Percentiles rank a stretch among this genome's conserved stretches.
Conservation (phyloP, 768 basidiomycete species). For the Sporobolomyces phaffii region DNA sequence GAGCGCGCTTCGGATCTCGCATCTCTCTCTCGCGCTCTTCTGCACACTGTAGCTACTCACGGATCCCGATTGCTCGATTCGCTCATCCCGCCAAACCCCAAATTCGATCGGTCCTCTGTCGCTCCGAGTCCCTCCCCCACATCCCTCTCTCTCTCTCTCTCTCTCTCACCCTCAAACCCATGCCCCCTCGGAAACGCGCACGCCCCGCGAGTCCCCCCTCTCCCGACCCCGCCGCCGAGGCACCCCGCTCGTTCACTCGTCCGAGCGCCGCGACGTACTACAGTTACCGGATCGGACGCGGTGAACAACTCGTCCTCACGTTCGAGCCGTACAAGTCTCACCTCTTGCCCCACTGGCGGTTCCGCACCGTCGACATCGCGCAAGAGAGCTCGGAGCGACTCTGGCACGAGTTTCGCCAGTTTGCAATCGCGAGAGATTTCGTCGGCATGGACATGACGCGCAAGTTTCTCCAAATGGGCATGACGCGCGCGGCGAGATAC, state of each 20-base stretch:
- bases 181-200: background rate
- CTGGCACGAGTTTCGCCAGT: conserved; percentile 2
- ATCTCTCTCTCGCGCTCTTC: too few species aligned
- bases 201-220: too few species aligned
- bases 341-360: conserved; percentile 27
- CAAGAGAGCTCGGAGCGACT: background rate
- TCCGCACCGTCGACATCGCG: conserved; percentile 11
- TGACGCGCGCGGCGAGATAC: conserved; percentile 30
- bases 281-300: conserved; percentile 15
- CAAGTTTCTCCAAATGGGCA: conserved; percentile 36
- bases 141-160: background rate
- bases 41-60: too few species aligned
- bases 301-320: conserved; percentile 29
- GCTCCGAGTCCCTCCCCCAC: background rate
- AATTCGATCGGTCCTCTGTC: background rate
- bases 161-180: background rate
- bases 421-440: conserved; percentile 13
- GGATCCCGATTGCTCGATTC: too few species aligned
- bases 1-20: too few species aligned
- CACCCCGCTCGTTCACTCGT: background rate
- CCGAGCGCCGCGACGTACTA: background rate
- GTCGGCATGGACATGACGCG: conserved; percentile 28
- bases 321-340: conserved; percentile 27
- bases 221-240: too few species aligned
- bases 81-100: too few species aligned